Evolutionary conservation across 1,139 yeast genomes (phyloP).

Genomic region (Pneumocystis jirovecii): DNA sequence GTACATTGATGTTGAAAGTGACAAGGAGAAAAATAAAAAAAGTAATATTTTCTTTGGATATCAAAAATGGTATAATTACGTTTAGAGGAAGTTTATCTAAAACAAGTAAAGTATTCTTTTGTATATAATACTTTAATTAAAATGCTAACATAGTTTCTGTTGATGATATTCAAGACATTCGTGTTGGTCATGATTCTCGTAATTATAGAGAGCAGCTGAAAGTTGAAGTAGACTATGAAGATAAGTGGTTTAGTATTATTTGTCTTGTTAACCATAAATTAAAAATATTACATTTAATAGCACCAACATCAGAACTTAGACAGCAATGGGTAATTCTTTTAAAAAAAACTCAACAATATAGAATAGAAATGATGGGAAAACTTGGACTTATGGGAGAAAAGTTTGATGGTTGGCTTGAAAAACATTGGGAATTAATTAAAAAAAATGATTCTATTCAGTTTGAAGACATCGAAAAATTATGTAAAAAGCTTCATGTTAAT

Average conservation of each 20-base stretch:
- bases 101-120: not conserved
- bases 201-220: conserved; percentile 67
- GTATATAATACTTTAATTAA: not conserved
- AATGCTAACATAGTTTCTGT: conserved; percentile 19
- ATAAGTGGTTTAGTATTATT: conserved; percentile 35
- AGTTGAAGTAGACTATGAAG: conserved; percentile 48
- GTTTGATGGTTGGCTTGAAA: not conserved
- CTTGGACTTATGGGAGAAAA: not conserved
- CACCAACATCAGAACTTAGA: conserved; percentile 48
- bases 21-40: conserved; percentile 56
- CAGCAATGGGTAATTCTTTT: conserved; percentile 29
- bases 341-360: conserved; percentile 20
- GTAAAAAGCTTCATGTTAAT: conserved; percentile 55
- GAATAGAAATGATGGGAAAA: conserved; percentile 5
- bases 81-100: conserved; percentile 36
- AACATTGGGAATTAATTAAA: conserved; percentile 20
- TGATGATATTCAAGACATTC: conserved; percentile 48
- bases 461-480: conserved; percentile 50
- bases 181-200: conserved; percentile 55
- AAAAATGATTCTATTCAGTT: conserved; percentile 38
- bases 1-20: conserved; percentile 29
- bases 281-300: conserved; percentile 61
- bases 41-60: conserved; percentile 32
- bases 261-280: conserved; percentile 40
- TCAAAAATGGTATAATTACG: conserved; percentile 31